Percentiles rank a stretch among this genome's conserved stretches.
These are phyloP conservation scores for Astraeus odoratus DNA, from an alignment of 768 basidiomycete genomes.

Conservation along the genomic window DNA sequence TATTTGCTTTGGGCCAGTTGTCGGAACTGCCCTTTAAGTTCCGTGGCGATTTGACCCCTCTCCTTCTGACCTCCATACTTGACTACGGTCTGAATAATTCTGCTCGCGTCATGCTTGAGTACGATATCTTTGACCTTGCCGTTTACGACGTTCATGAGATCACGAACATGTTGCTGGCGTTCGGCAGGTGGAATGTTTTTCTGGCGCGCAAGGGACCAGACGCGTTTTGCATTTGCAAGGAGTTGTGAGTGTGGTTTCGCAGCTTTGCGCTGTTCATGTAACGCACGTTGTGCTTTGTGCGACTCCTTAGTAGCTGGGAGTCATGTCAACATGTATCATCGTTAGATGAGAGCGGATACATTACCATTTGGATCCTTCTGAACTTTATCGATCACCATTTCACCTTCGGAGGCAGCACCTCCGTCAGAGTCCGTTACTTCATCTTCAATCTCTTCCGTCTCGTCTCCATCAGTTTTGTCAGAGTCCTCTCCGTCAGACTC, in stretches of 20 bases:
- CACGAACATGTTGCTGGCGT: conserved; percentile 65
- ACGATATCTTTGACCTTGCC: conserved; percentile 83
- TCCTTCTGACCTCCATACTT: conserved; percentile 73
- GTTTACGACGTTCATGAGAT: conserved; percentile 69
- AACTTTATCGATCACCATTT: conserved; percentile 23
- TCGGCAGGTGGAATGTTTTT: conserved; percentile 64
- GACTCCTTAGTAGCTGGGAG: conserved; percentile 54
- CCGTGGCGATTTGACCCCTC: conserved; percentile 72
- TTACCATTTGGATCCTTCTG: conserved; percentile 57
- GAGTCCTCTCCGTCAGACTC: conserved; percentile 35
- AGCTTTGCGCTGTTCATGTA: conserved; percentile 65
- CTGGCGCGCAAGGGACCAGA: conserved; percentile 72
- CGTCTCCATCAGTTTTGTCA: conserved; percentile 26
- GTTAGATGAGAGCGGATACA: neutral
- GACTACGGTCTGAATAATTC: conserved; percentile 75
- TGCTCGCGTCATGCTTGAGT: conserved; percentile 88
- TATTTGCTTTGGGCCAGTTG: conserved; percentile 83
- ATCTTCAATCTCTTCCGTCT: conserved; percentile 29
- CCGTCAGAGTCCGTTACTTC: conserved; percentile 26
- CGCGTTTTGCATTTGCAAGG: conserved; percentile 62
- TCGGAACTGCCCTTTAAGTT: conserved; percentile 75
- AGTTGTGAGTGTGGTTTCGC: conserved; percentile 72
- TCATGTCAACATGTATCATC: conserved; percentile 4
- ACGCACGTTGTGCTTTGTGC: conserved; percentile 60
- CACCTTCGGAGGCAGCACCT: conserved; percentile 21